Percentiles rank a stretch among this genome's conserved stretches.
Conservation (phyloP, 768 basidiomycete species). For the Rhizopogon salebrosus region DNA sequence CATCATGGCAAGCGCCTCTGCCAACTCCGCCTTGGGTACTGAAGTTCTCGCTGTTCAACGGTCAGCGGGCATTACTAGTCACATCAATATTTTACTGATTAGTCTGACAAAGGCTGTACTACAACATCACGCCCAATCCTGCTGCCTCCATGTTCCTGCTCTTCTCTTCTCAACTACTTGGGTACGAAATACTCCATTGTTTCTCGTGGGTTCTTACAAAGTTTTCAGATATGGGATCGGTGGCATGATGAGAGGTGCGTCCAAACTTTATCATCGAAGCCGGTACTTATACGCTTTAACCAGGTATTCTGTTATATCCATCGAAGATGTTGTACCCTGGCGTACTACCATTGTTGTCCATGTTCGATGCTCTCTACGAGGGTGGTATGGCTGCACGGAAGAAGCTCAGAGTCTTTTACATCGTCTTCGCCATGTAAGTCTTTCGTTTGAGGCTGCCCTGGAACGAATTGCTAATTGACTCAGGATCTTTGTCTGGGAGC, state of each 20-base stretch:
- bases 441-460: background rate
- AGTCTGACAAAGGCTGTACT: conserved; percentile 26
- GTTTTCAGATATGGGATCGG: conserved; percentile 29
- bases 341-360: conserved; percentile 41
- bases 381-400: conserved; percentile 31
- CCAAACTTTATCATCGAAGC: background rate
- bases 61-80: background rate
- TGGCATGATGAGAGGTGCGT: conserved; percentile 39
- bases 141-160: conserved; percentile 38
- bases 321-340: conserved; percentile 49
- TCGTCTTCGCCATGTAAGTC: conserved; percentile 35
- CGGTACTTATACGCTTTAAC: background rate
- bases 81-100: background rate
- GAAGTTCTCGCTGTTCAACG: conserved; percentile 45
- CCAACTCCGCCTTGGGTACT: conserved; percentile 43
- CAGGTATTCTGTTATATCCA: conserved; percentile 44
- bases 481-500: conserved; percentile 28
- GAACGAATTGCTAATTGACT: background rate
- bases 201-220: background rate
- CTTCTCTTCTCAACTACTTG: conserved; percentile 24
- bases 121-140: conserved; percentile 42
- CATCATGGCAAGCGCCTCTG: conserved; percentile 45
- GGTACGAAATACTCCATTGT: conserved; percentile 21
- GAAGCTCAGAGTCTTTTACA: conserved; percentile 43
- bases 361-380: conserved; percentile 43